Percentiles rank a stretch among this genome's conserved stretches.
Evolutionary conservation across 1,139 yeast species (phyloP).

Genomic region (Cylindricascospora bacillispora): DNA sequence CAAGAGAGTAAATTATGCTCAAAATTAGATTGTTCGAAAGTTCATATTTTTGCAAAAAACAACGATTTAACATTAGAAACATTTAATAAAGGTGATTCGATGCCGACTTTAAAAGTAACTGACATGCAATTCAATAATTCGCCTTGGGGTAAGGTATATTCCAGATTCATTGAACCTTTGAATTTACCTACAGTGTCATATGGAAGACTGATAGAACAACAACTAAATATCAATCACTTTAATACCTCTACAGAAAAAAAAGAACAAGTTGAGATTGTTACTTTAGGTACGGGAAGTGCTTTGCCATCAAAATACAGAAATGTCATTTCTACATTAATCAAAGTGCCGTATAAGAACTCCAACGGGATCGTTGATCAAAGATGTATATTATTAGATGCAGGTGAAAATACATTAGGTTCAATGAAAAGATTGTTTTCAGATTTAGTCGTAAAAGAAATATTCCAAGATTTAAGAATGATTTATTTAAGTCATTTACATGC

Average conservation of each 20-base stretch:
- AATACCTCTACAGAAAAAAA: constrained; percentile 11
- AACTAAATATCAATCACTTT: constrained; percentile 15
- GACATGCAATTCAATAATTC: constrained; percentile 1
- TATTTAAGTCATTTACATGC: constrained; percentile 91
- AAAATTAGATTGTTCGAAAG: constrained; percentile 9
- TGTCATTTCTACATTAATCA: constrained; percentile 64
- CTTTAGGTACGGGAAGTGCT: constrained; percentile 92
- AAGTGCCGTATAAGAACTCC: constrained; percentile 40
- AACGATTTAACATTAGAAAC: constrained; percentile 15
- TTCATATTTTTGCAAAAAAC: constrained; percentile 17
- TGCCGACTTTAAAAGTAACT: constrained; percentile 4
- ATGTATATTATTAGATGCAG: constrained; percentile 67
- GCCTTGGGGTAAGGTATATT: constrained; percentile 35
- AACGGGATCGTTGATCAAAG: constrained; percentile 28
- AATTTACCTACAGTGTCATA: constrained; percentile 8
- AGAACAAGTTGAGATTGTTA: constrained; percentile 55
- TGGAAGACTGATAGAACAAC: constrained; percentile 9
- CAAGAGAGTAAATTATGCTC: constrained; percentile 12
- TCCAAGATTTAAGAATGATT: constrained; percentile 48
- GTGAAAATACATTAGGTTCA: constrained; percentile 81
- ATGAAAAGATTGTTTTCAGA: constrained; percentile 51
- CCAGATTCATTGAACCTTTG: constrained; percentile 31
- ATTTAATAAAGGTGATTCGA: constrained; percentile 7
- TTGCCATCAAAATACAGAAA: constrained; percentile 77
- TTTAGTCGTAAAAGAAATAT: constrained; percentile 26